Evolutionary conservation across 1,284 basidiomycete genomes (phyloP), one percentile per base, ranked within the genome.

Genomic region (Fomitopsis schrenkii): DNA sequence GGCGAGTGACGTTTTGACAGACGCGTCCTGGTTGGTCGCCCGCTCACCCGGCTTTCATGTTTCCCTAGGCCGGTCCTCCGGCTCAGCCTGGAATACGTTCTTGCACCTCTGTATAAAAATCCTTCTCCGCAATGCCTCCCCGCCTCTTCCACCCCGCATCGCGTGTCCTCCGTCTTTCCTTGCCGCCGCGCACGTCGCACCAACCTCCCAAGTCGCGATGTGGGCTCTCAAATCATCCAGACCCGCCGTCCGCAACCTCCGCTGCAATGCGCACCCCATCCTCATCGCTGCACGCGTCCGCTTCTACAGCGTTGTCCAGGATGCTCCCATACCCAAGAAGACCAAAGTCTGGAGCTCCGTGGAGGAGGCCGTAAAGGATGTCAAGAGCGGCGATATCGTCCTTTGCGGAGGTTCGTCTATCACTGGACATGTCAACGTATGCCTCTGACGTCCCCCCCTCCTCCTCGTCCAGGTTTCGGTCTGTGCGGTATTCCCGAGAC

Each of bases 401-500:
- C 81, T 96, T 35, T 90, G 88, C 62, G 93, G 90, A 79, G 94
- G 93, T 91, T 3, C 48, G 48, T 33, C 28, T 33, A 33, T 62
- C 62, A 83, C 72, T 5, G 46, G 28, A 40, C 3, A 42, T 42
- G 56, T 42, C 38, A 38, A 12, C 38, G 9, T 15, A 40, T 8
- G 5, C 38, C 6, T 15, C 33, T 26, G 41, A 19, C 36, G 45
- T 57, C 41, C 58, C 55, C 48, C 30, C 35, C n/a, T 15, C 28
- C 62, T 45, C 38, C 48, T 38, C 50, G 62, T 42, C 44, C 63
- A 92, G 91, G 91, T 42, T 94, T 94, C 69, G 92, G 92, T 62
- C 76, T 88, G 44, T 86, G 86, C 62, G 89, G 89, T 56, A 84
- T 90, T 55, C 89, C 89, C 67, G 94, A 96, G 74, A 95, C 94